Percentiles rank a stretch among this genome's conserved stretches.
phyloP scores from a whole-genome alignment of 495 filamentous ascomycete genomes.

The Melanomma pulvis-pyrius region DNA sequence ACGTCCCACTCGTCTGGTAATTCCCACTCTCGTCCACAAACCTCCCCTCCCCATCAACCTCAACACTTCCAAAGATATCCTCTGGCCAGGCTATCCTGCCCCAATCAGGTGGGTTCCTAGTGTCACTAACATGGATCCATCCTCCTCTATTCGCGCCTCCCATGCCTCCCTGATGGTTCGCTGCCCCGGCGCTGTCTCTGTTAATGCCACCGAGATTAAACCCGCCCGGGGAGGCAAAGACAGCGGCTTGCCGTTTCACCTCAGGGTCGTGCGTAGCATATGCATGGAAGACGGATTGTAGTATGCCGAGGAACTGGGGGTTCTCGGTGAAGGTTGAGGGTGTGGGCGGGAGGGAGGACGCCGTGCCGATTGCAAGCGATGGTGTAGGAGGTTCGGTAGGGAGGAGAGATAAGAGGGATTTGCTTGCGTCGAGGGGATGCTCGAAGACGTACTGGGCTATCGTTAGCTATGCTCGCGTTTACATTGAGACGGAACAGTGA shows the following conservation, averaged over 20 bases:
- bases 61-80: slow-evolving; percentile 91
- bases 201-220: slow-evolving; percentile 64
- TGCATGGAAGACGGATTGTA: slow-evolving; percentile 71
- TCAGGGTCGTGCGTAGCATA: slow-evolving; percentile 73
- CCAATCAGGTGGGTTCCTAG: slow-evolving; percentile 81
- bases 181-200: slow-evolving; percentile 65
- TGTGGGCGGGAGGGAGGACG: slow-evolving; percentile 72
- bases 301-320: slow-evolving; percentile 68
- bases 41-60: slow-evolving; percentile 76
- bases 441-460: slow-evolving; percentile 71
- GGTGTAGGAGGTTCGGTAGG: slow-evolving; percentile 70
- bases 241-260: slow-evolving; percentile 73
- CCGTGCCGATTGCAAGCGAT: slow-evolving; percentile 73
- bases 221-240: slow-evolving; percentile 77
- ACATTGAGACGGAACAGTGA: background rate
- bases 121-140: slow-evolving; percentile 86
- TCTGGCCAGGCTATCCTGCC: slow-evolving; percentile 86
- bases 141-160: slow-evolving; percentile 84
- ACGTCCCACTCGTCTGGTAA: slow-evolving; percentile 68
- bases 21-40: slow-evolving; percentile 64
- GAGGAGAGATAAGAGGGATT: slow-evolving; percentile 72
- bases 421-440: slow-evolving; percentile 48
- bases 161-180: slow-evolving; percentile 78
- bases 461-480: slow-evolving; percentile 14
- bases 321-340: slow-evolving; percentile 78